Base-by-base conservation (phyloP, 2,329 filamentous ascomycete genomes). In the Sphaerulina musiva region DNA sequence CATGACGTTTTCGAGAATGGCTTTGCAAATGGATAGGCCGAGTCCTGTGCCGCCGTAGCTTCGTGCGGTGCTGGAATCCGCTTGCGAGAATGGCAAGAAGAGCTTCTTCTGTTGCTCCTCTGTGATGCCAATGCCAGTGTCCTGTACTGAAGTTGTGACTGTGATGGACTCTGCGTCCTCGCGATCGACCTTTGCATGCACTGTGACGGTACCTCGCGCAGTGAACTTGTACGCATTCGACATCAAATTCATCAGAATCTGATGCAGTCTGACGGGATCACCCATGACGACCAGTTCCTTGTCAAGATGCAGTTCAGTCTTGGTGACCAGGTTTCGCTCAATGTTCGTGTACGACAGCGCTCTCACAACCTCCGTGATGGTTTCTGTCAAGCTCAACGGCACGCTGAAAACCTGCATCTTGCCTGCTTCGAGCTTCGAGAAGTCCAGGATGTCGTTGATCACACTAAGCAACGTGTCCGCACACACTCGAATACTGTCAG, bases 191-290 rank as follows among this genome's bases (percentile, higher is more conserved):
- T 80, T 80, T 4, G 89, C 88, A 45, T 84, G 84, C 48, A 96
- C 89, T 0, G 88, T 95, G 55, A 96, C 87, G 0, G 86, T 87
- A 0, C 91, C 91, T 54, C 85, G 80, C 54, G 91, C 87, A 0
- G 91, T 96, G 68, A 96, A 96, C 68, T 96, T 96, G 70, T 95
- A 85, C 66, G 87, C 92, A 74, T 96, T 96, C 59, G 87, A 87
- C 42, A 96, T 86, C 26, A 96, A 79, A 65, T 96, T 96, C 61
- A 88, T 87, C 32, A 78, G 61, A 38, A 78, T 76, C 55, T 78
- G 76, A 58, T 78, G 76, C 4, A 78, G 62, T n/a, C 76, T 69
- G 2, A 78, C 74, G 2, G 76, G 75, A 58, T 78, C 76, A 8
- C 76, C 76, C 69, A 78, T 72, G 8, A 78, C 75, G 6, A 76